phyloP scores from a whole-genome alignment of 2,329 filamentous ascomycete species.

The Zopfia rhizophila region DNA sequence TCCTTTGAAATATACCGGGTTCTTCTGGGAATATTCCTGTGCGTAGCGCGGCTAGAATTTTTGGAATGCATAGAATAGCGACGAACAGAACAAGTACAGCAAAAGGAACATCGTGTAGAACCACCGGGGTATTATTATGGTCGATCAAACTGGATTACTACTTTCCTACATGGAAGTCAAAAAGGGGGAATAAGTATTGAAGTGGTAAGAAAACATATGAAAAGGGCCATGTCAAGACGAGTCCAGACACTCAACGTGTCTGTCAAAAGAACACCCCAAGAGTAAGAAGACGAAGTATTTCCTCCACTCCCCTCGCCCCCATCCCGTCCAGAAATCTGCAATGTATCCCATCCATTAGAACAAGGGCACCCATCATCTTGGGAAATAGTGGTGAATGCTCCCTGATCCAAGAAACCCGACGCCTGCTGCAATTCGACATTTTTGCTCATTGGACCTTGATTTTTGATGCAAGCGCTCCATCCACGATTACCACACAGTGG shows the following conservation, averaged over 20 bases:
- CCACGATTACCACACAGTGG: constrained; percentile 27
- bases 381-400: constrained; percentile 19
- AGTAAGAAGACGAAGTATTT: constrained; percentile 42
- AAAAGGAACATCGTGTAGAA: constrained; percentile 13
- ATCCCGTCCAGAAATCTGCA: constrained; percentile 36
- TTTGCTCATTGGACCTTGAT: constrained; percentile 32
- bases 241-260: constrained; percentile 34
- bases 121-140: constrained; percentile 47
- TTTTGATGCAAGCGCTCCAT: constrained; percentile 41
- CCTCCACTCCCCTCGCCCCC: constrained; percentile 31
- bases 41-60: too few relatives aligned
- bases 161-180: constrained; percentile 51
- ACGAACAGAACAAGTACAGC: neutral
- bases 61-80: neutral
- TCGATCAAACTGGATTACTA: constrained; percentile 51
- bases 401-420: constrained; percentile 31
- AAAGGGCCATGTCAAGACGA: constrained; percentile 48
- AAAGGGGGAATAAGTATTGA: constrained; percentile 54
- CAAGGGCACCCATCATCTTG: constrained; percentile 19
- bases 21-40: too few relatives aligned
- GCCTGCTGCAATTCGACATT: constrained; percentile 41
- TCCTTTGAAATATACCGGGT: too few relatives aligned
- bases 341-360: constrained; percentile 39
- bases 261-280: constrained; percentile 38
- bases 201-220: constrained; percentile 53